phyloP scores from a whole-genome alignment of 768 basidiomycete species.

The Nidula microcarpa region DNA sequence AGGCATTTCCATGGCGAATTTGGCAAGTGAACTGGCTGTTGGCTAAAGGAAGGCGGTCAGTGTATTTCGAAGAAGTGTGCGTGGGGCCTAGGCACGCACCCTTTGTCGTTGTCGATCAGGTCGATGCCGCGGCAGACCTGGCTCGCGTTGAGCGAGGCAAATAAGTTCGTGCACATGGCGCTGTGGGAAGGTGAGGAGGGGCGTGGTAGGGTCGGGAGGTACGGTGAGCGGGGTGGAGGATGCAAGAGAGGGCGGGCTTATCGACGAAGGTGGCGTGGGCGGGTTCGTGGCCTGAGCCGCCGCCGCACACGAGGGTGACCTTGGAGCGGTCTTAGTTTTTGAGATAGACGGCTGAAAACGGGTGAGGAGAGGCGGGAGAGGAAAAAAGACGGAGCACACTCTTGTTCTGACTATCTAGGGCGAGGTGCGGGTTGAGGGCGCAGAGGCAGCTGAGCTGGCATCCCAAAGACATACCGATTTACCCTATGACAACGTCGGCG shows the following conservation, averaged over 20 bases:
- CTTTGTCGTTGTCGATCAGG: slow-evolving; percentile 66
- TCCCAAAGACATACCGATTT: too few species aligned
- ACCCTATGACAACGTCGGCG: neutral
- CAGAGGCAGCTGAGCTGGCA: slow-evolving; percentile 45
- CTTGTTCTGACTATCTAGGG: slow-evolving; percentile 68
- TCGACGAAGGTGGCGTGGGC: slow-evolving; percentile 90
- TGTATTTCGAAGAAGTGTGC: too few species aligned
- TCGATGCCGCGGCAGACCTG: slow-evolving; percentile 84
- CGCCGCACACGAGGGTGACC: slow-evolving; percentile 79
- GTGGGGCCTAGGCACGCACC: slow-evolving; percentile 36
- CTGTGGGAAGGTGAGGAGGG: neutral
- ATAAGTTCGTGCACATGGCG: too few species aligned
- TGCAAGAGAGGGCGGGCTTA: slow-evolving; percentile 20
- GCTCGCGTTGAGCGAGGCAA: slow-evolving; percentile 83
- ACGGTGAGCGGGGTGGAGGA: neutral
- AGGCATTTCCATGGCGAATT: too few species aligned
- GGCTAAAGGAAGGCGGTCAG: too few species aligned
- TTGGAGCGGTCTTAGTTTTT: slow-evolving; percentile 54
- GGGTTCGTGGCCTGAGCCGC: slow-evolving; percentile 90
- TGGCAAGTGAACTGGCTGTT: too few species aligned
- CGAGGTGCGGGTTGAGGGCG: slow-evolving; percentile 65
- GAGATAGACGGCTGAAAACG: slow-evolving; percentile 56
- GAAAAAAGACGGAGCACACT: slow-evolving; percentile 35
- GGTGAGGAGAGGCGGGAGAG: slow-evolving; percentile 1
- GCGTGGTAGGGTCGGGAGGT: neutral